phyloP scores from a whole-genome alignment of 139 green algal species.

The Yamagishiella unicocca region DNA sequence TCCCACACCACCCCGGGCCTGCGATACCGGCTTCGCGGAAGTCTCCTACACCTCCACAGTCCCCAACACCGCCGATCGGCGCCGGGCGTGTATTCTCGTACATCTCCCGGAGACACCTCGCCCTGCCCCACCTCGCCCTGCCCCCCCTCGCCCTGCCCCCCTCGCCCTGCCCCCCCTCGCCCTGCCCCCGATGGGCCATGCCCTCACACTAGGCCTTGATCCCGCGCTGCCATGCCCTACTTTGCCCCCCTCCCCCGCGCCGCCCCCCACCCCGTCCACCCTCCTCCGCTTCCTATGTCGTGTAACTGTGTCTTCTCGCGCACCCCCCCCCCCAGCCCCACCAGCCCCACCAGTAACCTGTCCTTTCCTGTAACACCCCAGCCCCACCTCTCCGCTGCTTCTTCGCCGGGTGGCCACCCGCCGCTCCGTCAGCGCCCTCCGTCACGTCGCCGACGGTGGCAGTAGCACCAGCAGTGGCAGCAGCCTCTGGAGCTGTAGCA shows the following conservation, averaged over 20 bases:
- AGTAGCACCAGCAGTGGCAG: background rate
- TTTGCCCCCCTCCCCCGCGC: background rate
- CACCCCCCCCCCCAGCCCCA: background rate
- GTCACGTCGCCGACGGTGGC: background rate
- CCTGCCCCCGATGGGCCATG: too few relatives aligned
- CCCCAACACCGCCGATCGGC: too few relatives aligned
- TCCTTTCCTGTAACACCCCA: background rate
- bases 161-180: too few relatives aligned
- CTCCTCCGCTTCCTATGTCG: too few relatives aligned
- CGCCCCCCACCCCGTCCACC: background rate
- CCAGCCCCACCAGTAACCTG: background rate
- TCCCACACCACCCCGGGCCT: too few relatives aligned
- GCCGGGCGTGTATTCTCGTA: too few relatives aligned
- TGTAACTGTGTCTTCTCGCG: too few relatives aligned
- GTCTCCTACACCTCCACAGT: too few relatives aligned
- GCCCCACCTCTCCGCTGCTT: slow-evolving; percentile 23
- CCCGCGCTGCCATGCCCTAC: background rate
- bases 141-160: too few relatives aligned
- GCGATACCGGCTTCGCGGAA: too few relatives aligned
- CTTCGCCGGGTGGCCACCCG: background rate
- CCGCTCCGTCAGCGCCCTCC: background rate
- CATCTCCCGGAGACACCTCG: too few relatives aligned
- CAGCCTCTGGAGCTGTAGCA: background rate
- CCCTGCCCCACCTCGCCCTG: too few relatives aligned
- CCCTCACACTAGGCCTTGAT: background rate